Evolutionary conservation across 1,139 yeast genomes (phyloP).

Genomic region (Kodamaea derodonti): DNA sequence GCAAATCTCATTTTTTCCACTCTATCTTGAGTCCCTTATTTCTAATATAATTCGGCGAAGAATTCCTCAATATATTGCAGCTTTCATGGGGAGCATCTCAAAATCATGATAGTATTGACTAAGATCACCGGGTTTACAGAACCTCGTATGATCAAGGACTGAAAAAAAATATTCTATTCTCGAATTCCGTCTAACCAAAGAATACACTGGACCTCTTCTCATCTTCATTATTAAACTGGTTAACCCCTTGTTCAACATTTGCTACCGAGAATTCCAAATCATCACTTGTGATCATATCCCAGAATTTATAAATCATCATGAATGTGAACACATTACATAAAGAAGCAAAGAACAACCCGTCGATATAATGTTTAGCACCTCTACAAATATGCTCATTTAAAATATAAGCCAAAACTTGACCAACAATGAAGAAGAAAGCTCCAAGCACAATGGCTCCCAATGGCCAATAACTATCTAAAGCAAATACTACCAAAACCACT

Average conservation of each 20-base stretch:
- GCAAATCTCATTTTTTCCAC: no score
- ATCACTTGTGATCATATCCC: slow-evolving; percentile 96
- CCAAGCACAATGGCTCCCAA: slow-evolving; percentile 75
- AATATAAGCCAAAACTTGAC: slow-evolving; percentile 72
- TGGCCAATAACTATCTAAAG: slow-evolving; percentile 80
- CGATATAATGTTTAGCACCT: slow-evolving; percentile 78
- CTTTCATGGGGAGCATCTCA: no score
- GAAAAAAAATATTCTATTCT: no score
- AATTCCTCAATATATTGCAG: no score
- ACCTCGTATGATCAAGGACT: no score
- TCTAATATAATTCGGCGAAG: no score
- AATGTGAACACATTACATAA: slow-evolving; percentile 73
- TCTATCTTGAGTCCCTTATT: no score
- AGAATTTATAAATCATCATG: slow-evolving; percentile 93
- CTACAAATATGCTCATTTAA: slow-evolving; percentile 64
- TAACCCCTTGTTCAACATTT: slow-evolving; percentile 39
- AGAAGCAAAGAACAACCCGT: slow-evolving; percentile 84
- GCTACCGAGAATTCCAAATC: slow-evolving; percentile 89
- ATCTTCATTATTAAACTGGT: slow-evolving; percentile 28
- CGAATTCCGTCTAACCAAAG: slow-evolving; percentile 18
- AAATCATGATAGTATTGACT: no score
- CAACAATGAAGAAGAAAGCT: slow-evolving; percentile 69
- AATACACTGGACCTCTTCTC: slow-evolving; percentile 35
- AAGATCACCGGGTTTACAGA: no score
- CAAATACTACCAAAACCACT: slow-evolving; percentile 60